Base-by-base conservation (phyloP, 345 rosid genomes). In the Eucalyptus viminalis region DNA sequence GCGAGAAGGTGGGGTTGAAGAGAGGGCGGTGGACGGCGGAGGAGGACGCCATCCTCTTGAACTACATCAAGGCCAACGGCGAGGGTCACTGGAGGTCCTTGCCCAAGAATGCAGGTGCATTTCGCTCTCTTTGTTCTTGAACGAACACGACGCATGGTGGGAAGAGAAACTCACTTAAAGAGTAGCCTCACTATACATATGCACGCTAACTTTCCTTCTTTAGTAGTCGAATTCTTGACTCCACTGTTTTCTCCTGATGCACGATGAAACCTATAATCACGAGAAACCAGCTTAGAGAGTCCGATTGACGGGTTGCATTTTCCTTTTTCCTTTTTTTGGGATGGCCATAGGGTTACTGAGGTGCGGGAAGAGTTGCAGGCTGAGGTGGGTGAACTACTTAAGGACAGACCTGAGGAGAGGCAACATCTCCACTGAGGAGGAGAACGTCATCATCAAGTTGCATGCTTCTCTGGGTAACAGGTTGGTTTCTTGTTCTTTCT, bases 291-390 rank as follows among this genome's bases (percentile, higher is more conserved):
- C 85, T 76, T 76, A 11, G 85, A 11, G 85, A 76, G 85, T 76
- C 85, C 85, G 85, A 76, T 11, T 76, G 47, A 76, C 47, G 47
- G 85, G 47, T 76, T 22, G 85, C 4, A 47, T 11, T 34, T 49
- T 49, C 37, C 12, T 53, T 86, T 34, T 16, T 21, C 25, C 10
- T 4, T 53, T 22, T 43, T 5, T 10, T 27, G 56, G 56, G 87
- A 51, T 9, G 65, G 29, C 7, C 40, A 56, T 85, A 97, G 99
- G 99, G 45, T 91, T 97, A 67, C 90, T 94, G 87, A 95, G 99
- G 91, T 97, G 99, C 47, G 99, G 99, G 45, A 97, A 96, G 92
- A 96, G 99, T 87, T 97, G 99, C 92, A 91, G 99, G 90, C 91
- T 97, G 89, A 91, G 99, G 91, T 97, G 99, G 99, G 94, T 96